A percentile compares a stretch with the other conserved stretches of the same genome.
These are phyloP conservation scores for Metarhizium album DNA, from an alignment of 2,329 filamentous ascomycete species.

Conservation along the genomic window DNA sequence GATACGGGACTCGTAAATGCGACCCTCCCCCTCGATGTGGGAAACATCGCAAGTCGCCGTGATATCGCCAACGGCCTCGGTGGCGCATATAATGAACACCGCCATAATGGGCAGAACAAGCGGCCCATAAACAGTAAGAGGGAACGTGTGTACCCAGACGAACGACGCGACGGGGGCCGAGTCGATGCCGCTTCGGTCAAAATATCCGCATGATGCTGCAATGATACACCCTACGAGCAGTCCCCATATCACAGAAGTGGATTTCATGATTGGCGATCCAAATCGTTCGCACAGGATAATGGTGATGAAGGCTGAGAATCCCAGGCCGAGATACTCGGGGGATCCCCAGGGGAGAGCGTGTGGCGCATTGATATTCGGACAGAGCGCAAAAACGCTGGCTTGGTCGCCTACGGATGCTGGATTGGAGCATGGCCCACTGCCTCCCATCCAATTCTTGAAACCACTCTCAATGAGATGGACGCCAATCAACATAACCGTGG, in stretches of 20 bases:
- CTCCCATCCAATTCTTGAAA: conserved; percentile 70
- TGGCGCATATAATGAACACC: conserved; percentile 62
- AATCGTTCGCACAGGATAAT: conserved; percentile 76
- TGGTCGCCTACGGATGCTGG: conserved; percentile 31
- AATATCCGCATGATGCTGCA: conserved; percentile 67
- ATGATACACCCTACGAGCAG: conserved; percentile 68
- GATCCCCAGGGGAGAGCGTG: conserved; percentile 68
- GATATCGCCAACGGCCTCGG: conserved; percentile 72
- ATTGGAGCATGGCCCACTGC: conserved; percentile 46
- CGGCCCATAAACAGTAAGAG: conserved; percentile 59
- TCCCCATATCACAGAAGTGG: conserved; percentile 63
- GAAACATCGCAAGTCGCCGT: conserved; percentile 76
- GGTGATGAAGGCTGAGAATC: conserved; percentile 68
- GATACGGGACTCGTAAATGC: conserved; percentile 63
- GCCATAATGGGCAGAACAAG: conserved; percentile 62
- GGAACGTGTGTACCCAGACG: conserved; percentile 71
- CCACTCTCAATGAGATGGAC: conserved; percentile 61
- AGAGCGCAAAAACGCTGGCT: conserved; percentile 43
- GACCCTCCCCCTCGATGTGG: conserved; percentile 60
- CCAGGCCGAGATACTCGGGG: conserved; percentile 66
- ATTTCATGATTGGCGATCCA: conserved; percentile 77
- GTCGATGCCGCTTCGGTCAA: conserved; percentile 61
- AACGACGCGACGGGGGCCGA: conserved; percentile 62
- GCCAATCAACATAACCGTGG: conserved; percentile 61
- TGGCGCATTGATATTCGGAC: conserved; percentile 57